phyloP scores from a whole-genome alignment of 2,329 filamentous ascomycete species.

The Plectosphaerella plurivora region DNA sequence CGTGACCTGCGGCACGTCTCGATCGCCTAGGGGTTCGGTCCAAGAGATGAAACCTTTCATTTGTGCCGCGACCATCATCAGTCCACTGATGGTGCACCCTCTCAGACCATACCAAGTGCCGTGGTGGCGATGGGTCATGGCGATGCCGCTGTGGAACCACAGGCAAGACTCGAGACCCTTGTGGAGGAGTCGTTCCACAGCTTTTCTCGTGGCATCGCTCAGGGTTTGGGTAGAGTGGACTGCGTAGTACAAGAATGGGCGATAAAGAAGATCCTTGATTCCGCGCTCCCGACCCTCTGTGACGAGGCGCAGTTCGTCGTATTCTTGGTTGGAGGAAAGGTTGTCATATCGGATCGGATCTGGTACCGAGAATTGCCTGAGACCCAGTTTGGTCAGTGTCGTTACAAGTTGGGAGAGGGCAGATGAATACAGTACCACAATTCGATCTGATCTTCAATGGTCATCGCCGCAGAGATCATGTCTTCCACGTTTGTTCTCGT shows the following conservation, averaged over 20 bases:
- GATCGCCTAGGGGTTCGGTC: neutral
- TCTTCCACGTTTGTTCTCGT: slow-evolving; percentile 7
- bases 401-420: neutral
- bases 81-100: slow-evolving; percentile 13
- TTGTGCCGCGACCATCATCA: slow-evolving; percentile 13
- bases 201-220: slow-evolving; percentile 5
- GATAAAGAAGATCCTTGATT: slow-evolving; percentile 3
- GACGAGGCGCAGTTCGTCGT: slow-evolving; percentile 6
- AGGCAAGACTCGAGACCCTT: neutral
- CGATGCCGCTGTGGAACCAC: neutral
- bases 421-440: neutral
- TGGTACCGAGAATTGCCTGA: slow-evolving; percentile 9
- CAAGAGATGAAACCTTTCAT: slow-evolving; percentile 8
- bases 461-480: neutral
- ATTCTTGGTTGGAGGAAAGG: slow-evolving; percentile 9
- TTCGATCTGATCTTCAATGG: neutral
- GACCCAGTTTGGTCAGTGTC: neutral
- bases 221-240: slow-evolving; percentile 2
- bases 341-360: slow-evolving; percentile 10
- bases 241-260: slow-evolving; percentile 3
- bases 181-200: slow-evolving; percentile 6
- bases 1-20: neutral
- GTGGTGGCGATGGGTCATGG: slow-evolving; percentile 15
- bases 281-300: neutral
- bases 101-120: slow-evolving; percentile 19